A percentile compares a stretch with the other conserved stretches of the same genome.
phyloP scores from a whole-genome alignment of 805 yeast species.

The Candida pseudoglaebosa region DNA sequence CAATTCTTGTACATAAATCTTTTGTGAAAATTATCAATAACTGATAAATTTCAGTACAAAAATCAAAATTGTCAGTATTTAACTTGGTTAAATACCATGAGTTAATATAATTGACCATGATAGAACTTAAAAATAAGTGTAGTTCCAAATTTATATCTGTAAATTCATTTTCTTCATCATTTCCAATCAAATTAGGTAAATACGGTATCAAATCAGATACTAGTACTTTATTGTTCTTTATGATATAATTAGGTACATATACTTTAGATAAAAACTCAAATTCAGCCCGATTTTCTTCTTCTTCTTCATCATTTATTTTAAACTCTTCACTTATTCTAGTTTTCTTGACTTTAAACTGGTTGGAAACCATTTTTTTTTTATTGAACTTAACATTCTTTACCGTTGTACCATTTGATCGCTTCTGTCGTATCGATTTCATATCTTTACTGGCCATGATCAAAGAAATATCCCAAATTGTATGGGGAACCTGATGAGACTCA shows the following conservation, averaged over 20 bases:
- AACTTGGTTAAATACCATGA: slow-evolving; percentile 26
- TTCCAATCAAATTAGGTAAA: slow-evolving; percentile 26
- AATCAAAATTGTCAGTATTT: slow-evolving; percentile 29
- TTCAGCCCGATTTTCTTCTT: slow-evolving; percentile 23
- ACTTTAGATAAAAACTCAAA: slow-evolving; percentile 29
- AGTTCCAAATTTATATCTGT: slow-evolving; percentile 29
- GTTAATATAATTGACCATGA: slow-evolving; percentile 19
- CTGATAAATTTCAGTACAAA: slow-evolving; percentile 22
- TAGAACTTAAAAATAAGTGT: slow-evolving; percentile 33
- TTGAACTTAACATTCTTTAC: background rate
- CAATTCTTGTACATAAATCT: slow-evolving; percentile 20
- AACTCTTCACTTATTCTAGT: background rate
- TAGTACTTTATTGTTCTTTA: slow-evolving; percentile 26
- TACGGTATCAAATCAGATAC: slow-evolving; percentile 21
- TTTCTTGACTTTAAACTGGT: slow-evolving; percentile 8
- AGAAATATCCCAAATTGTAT: background rate
- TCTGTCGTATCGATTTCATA: background rate
- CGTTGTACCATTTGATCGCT: background rate
- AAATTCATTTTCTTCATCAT: slow-evolving; percentile 7
- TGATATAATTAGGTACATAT: slow-evolving; percentile 30
- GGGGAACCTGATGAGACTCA: too few species aligned
- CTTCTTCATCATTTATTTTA: slow-evolving; percentile 6
- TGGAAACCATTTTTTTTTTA: slow-evolving; percentile 7
- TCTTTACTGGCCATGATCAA: background rate
- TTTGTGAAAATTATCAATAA: slow-evolving; percentile 21